Evolutionary conservation across 164 flowering plant species (phyloP).

Genomic region (Vitis labrusca): DNA sequence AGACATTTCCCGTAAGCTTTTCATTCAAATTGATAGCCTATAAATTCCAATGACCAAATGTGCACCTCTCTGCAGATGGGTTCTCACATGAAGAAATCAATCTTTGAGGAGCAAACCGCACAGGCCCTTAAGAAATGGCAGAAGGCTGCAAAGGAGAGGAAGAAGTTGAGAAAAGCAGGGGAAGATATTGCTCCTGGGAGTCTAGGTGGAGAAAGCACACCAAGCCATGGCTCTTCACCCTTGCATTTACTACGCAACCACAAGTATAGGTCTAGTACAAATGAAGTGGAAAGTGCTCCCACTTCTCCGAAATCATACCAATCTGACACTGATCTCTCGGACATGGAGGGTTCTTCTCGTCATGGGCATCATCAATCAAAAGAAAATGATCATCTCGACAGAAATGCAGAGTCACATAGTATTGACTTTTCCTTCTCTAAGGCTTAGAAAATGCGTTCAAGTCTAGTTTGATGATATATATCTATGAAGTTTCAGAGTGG

Average conservation of each 20-base stretch:
- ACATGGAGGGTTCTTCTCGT: conserved; percentile 22
- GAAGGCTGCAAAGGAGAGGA: conserved; percentile 44
- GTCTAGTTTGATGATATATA: too few relatives aligned
- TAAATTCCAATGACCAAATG: too few relatives aligned
- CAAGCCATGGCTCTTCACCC: conserved; percentile 50
- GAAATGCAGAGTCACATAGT: conserved; percentile 21
- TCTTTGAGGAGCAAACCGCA: conserved; percentile 68
- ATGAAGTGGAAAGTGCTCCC: conserved; percentile 31
- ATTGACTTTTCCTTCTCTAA: conserved; percentile 44
- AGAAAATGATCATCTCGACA: neutral
- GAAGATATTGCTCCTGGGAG: conserved; percentile 22
- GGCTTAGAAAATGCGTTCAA: conserved; percentile 2
- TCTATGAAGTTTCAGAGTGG: too few relatives aligned
- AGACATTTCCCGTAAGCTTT: too few relatives aligned
- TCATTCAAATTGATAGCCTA: too few relatives aligned
- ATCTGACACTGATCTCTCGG: conserved; percentile 49
- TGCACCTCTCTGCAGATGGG: neutral
- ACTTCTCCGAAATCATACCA: conserved; percentile 35
- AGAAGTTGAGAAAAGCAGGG: conserved; percentile 30
- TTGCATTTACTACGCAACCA: conserved; percentile 46
- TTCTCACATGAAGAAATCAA: conserved; percentile 69
- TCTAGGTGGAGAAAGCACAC: conserved; percentile 46
- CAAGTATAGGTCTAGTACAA: conserved; percentile 14
- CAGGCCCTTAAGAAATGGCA: conserved; percentile 71
- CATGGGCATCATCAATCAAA: neutral